phyloP scores from a whole-genome alignment of 139 green algal species.

The Micractinium conductrix region DNA sequence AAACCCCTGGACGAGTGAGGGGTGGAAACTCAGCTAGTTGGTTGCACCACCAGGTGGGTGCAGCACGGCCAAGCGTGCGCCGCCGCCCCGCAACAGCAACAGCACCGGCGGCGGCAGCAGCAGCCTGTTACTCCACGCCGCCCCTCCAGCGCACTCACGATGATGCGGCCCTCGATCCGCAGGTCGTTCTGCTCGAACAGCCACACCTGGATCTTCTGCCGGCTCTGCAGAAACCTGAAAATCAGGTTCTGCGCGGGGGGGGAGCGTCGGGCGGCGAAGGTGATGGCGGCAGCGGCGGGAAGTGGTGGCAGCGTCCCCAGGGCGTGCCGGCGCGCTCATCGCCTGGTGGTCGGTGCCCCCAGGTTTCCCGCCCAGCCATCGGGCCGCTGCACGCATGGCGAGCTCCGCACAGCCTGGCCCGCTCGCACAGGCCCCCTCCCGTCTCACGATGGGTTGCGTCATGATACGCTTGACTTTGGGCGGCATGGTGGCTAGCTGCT shows the following conservation, averaged over 20 bases:
- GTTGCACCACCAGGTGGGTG: neutral
- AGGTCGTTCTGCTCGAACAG: conserved; percentile 96
- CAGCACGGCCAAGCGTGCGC: neutral
- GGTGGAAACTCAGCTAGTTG: neutral
- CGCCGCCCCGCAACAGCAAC: neutral
- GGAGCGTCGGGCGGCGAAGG: neutral
- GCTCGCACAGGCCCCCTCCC: neutral
- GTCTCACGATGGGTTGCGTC: conserved; percentile 86
- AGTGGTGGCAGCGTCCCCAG: neutral
- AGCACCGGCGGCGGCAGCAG: neutral
- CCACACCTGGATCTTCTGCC: conserved; percentile 96
- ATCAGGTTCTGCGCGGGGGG: conserved; percentile 89
- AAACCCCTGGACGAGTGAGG: conserved; percentile 79
- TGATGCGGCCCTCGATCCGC: conserved; percentile 96
- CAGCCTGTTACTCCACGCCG: neutral
- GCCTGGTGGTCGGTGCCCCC: too few relatives aligned
- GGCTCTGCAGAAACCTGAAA: conserved; percentile 97
- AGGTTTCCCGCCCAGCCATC: neutral
- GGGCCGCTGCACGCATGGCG: neutral
- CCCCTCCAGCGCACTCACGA: conserved; percentile 66
- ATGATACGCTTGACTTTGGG: conserved; percentile 76
- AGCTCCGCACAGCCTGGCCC: neutral
- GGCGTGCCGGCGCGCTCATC: neutral
- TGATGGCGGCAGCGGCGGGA: neutral
- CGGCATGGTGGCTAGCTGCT: conserved; percentile 31